Percentiles rank a stretch among this genome's conserved stretches.
These are phyloP conservation scores for Zanthoxylum bungeanum DNA, from an alignment of 345 rosid species.

Conservation along the genomic window DNA sequence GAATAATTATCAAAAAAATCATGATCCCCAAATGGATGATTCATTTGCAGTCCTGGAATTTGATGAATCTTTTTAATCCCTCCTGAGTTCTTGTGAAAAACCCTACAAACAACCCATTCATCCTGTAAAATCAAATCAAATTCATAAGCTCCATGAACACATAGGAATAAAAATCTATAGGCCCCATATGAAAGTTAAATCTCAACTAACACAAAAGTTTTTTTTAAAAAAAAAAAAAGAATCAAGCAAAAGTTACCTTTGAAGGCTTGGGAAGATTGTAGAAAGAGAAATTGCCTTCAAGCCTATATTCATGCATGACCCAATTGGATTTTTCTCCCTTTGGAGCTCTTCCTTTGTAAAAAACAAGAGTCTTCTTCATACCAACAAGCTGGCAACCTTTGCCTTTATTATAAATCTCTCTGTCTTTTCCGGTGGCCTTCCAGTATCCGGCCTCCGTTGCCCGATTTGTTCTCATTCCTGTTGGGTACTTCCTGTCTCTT, in stretches of 20 bases:
- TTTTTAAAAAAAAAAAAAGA: conserved; percentile 8
- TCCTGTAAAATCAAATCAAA: conserved; percentile 52
- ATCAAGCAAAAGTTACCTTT: conserved; percentile 40
- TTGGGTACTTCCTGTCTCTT: conserved; percentile 89
- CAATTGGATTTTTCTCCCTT: conserved; percentile 94
- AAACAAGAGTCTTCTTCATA: conserved; percentile 99
- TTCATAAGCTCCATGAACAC: no score
- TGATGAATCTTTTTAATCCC: conserved; percentile 39
- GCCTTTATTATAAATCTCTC: conserved; percentile 74
- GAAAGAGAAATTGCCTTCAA: conserved; percentile 79
- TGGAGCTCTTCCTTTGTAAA: conserved; percentile 93
- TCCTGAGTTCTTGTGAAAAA: conserved; percentile 77
- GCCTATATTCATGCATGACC: conserved; percentile 96
- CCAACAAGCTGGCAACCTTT: conserved; percentile 62
- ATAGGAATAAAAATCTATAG: no score
- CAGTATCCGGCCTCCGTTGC: conserved; percentile 92
- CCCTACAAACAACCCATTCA: conserved; percentile 97
- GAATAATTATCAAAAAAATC: conserved; percentile 36
- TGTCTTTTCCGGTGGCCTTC: conserved; percentile 98
- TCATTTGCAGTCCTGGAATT: conserved; percentile 32
- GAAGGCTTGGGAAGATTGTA: conserved; percentile 61
- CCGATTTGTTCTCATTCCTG: conserved; percentile 94
- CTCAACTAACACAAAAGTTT: conserved; percentile 30
- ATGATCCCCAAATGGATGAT: conserved; percentile 44
- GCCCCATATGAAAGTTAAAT: conserved; percentile 32